Conservation (phyloP, 148 eudicot species). For the Hydrangea macrophylla region DNA sequence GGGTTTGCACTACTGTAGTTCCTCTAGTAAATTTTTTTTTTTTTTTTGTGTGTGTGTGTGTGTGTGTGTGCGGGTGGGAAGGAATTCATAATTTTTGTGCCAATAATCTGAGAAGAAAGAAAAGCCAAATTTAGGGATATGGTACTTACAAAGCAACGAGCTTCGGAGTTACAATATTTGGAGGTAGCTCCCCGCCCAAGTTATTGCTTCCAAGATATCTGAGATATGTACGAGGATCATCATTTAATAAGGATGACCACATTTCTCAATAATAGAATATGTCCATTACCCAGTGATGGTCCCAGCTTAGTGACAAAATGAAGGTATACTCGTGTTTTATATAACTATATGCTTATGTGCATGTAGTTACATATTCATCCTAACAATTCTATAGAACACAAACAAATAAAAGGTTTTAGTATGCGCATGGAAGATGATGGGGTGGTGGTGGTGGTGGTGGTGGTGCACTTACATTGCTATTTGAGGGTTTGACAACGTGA, state of each 20-base stretch:
- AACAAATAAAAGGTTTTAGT: no score
- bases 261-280: not conserved
- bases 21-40: no score
- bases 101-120: not conserved
- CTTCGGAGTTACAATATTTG: constrained; percentile 23
- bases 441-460: not conserved
- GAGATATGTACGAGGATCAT: not conserved
- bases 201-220: constrained; percentile 45
- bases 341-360: not conserved
- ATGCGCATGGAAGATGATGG: no score
- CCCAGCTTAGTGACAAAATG: no score
- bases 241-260: not conserved
- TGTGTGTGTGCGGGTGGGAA: no score
- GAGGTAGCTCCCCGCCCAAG: constrained; percentile 29
- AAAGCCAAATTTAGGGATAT: not conserved
- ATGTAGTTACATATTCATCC: no score
- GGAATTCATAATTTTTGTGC: not conserved
- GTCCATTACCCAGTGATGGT: no score
- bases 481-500: not conserved
- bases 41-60: no score
- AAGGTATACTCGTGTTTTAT: not conserved
- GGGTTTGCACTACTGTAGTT: no score
- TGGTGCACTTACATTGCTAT: not conserved
- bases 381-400: no score
- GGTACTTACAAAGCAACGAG: constrained; percentile 34